Evolutionary conservation across 1,284 basidiomycete genomes (phyloP), one percentile per base, ranked within the genome.

Genomic region (Coniferiporia sulphurascens): DNA sequence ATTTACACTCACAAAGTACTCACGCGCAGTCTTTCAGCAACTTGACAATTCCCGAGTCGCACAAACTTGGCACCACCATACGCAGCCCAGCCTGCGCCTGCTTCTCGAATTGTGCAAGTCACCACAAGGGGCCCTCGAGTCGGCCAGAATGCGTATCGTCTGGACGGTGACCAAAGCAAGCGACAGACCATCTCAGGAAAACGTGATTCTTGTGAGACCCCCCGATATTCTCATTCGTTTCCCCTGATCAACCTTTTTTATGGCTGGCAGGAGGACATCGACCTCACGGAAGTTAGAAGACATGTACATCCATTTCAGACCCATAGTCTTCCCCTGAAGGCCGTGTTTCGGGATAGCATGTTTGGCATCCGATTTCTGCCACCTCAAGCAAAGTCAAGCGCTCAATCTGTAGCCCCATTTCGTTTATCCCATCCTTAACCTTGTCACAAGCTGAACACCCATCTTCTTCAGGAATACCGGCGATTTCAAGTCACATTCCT

Each of bases 401-500:
- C 70, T 38, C 67, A 68, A 22, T 78, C 78, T 54, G 83, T 81
- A 71, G 66, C 73, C 10, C 48, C 12, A 17, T 22, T 15, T 32
- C 43, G 10, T n/a, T 27, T 50, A 32, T 2, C 12, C 19, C 9
- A 35, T 46, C 43, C 15, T 21, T 44, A 50, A 44, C n/a, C 13
- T 27, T 43, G 36, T 35, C 66, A 5, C 27, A 27, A 27, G 27
- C 38, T 41, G 38, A 41, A 12, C 15, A 55, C 48, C 32, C 21
- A 27, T 32, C 45, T 34, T 56, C 53, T 51, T 52, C 17, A 89
- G 86, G 70, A 75, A 8, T 89, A 84, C 68, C 81, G 86, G 56
- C 83, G 89, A 17, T 88, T 91, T 65, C 88, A 91, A 68, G 77
- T 90, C 35, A 85, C 84, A 17, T 89, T 91, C 64, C 67, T 74